Base-by-base conservation (phyloP, 1,139 yeast genomes). In the Candida freyschussii region DNA sequence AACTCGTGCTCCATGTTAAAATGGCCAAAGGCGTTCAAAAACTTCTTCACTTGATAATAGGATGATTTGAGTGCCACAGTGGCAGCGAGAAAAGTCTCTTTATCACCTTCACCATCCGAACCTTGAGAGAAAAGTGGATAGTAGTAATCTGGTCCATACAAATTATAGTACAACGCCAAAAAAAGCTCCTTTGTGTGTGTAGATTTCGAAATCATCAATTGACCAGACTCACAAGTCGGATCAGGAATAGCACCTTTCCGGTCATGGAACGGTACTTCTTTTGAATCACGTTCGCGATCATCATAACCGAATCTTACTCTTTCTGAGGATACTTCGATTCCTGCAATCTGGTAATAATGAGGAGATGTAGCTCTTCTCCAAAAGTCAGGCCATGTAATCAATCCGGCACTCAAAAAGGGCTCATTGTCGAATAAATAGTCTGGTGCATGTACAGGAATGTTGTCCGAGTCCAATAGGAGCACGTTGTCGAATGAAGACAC, bases 41-140 rank as follows among this genome's bases (percentile, higher is more conserved):
- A 73, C 40, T 61, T 67, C 29, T 73, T 70, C n/a, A 83, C 86
- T 55, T 81, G 89, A 51, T 84, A 82, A 44, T 64, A 79, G 2
- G 73, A 65, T 31, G 75, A 70, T 7, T 63, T 60, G 34, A 80
- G 59, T 2, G 81, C 84, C 27, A 71, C 70, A 1, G 93, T 79
- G 0, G 91, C 89, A 0, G 95, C 89, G 34, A 83, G 62, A 51
- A 83, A 86, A 0, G 95, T 84, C 53, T 86, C 96, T 55, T 85
- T 86, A 56, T 86, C 95, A 41, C 95, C 95, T 60, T 84, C 94
- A 26, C 96, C 95, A 37, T 78, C 82, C 0, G 84, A 75, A 11
- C 89, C 89, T 59, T 85, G 95, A 1, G 91, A 78, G 34, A 86
- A 72, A 29, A 86, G 67, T n/a, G 93, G 93, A 56, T 85, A 86